Percentiles rank a stretch among this genome's conserved stretches.
Conservation (phyloP, 495 filamentous ascomycete species). For the Talaromyces proteolyticus region DNA sequence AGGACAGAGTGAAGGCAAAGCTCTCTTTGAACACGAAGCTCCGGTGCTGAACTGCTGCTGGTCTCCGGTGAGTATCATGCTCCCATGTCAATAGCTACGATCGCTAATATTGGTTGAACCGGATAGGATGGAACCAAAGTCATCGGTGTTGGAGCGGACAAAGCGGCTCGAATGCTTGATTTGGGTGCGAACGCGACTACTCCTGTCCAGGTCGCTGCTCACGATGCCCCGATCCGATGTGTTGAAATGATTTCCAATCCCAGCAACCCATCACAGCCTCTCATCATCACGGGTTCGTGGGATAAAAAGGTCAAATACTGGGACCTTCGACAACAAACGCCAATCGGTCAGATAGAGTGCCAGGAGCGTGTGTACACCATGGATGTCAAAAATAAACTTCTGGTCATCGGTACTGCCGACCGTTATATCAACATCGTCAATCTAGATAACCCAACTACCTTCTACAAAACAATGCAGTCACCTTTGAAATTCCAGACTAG, state of each 20-base stretch:
- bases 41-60: constrained; percentile 77
- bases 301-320: constrained; percentile 96
- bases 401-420: constrained; percentile 82
- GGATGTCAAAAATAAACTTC: constrained; percentile 71
- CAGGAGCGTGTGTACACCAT: constrained; percentile 84
- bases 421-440: constrained; percentile 84
- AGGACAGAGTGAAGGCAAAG: constrained; percentile 69
- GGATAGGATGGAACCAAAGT: constrained; percentile 66
- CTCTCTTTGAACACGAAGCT: constrained; percentile 68
- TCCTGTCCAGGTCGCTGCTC: constrained; percentile 61
- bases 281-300: constrained; percentile 89
- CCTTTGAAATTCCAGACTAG: constrained; percentile 87
- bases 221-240: constrained; percentile 74
- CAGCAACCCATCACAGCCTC: constrained; percentile 45
- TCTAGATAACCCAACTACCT: constrained; percentile 66
- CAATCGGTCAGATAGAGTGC: constrained; percentile 59
- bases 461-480: constrained; percentile 79
- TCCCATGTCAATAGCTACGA: background rate
- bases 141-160: constrained; percentile 78
- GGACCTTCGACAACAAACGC: constrained; percentile 66
- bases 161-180: constrained; percentile 74
- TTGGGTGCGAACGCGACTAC: constrained; percentile 48
- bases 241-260: constrained; percentile 65
- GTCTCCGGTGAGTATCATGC: constrained; percentile 60
- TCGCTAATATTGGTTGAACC: background rate